phyloP scores from a whole-genome alignment of 257 asterid genomes.

The Cynanchum wilfordii region DNA sequence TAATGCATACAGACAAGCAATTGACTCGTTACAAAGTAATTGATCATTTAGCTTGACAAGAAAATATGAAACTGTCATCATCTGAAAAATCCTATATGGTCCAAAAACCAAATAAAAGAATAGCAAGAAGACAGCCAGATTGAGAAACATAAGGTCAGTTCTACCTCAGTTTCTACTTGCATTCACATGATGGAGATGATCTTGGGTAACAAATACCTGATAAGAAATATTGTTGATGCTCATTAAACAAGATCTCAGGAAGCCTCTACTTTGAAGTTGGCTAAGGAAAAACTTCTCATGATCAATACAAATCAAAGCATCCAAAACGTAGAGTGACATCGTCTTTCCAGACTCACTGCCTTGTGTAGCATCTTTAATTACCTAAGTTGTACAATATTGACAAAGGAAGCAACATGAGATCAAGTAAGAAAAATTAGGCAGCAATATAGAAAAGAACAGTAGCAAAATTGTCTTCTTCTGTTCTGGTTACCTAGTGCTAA shows the following conservation, averaged over 20 bases:
- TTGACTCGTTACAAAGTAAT: not conserved
- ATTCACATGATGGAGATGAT: not conserved
- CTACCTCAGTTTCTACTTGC: not conserved
- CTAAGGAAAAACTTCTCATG: slow-evolving; percentile 79
- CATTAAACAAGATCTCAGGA: slow-evolving; percentile 70
- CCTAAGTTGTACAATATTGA: slow-evolving; percentile 34
- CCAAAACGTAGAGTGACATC: slow-evolving; percentile 71
- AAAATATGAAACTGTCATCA: not conserved
- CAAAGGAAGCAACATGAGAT: not conserved
- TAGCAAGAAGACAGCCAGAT: not conserved
- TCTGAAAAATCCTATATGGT: not conserved
- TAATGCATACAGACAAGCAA: not conserved
- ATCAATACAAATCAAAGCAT: slow-evolving; percentile 77
- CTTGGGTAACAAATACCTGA: slow-evolving; percentile 46
- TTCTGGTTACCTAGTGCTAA: not conserved
- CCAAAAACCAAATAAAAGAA: not conserved
- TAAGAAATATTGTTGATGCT: slow-evolving; percentile 66
- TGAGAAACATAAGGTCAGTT: not conserved
- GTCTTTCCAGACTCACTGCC: slow-evolving; percentile 84
- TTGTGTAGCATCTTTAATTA: slow-evolving; percentile 79
- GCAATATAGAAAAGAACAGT: not conserved
- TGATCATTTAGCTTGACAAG: not conserved
- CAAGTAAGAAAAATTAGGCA: slow-evolving; percentile 7
- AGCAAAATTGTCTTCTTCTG: not conserved
- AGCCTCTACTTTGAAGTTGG: slow-evolving; percentile 92